Percentiles rank a stretch among this genome's conserved stretches.
Conservation (phyloP, 768 basidiomycete species). For the Russula olivacea region DNA sequence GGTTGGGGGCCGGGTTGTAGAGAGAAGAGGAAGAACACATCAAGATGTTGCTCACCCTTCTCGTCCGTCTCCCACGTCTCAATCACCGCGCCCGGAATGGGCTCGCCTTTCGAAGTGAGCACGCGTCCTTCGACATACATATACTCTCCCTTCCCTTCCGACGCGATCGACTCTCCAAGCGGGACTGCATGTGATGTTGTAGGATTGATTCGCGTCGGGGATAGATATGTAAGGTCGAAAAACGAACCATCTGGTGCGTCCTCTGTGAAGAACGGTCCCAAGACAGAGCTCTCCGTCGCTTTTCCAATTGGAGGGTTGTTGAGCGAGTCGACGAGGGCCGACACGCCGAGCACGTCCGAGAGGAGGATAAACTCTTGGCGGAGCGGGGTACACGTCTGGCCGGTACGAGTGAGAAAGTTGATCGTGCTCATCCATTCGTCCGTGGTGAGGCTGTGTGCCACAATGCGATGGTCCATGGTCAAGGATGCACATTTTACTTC, state of each 20-base stretch:
- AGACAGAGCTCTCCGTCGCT: constrained; percentile 68
- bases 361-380: constrained; percentile 73
- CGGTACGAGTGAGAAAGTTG: constrained; percentile 68
- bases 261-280: constrained; percentile 79
- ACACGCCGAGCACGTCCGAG: constrained; percentile 77
- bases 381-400: constrained; percentile 65
- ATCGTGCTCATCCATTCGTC: constrained; percentile 85
- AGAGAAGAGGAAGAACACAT: not conserved
- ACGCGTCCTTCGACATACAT: constrained; percentile 75
- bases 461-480: not conserved
- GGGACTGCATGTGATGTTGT: constrained; percentile 40
- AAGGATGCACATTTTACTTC: not conserved
- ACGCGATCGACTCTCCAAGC: constrained; percentile 71
- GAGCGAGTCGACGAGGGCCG: constrained; percentile 65
- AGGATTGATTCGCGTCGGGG: not conserved
- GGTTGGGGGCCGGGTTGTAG: constrained; percentile 3
- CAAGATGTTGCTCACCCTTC: constrained; percentile 37
- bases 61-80: constrained; percentile 85
- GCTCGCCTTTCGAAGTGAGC: constrained; percentile 51
- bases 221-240: not conserved
- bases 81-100: constrained; percentile 58
- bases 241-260: constrained; percentile 65
- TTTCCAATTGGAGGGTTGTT: constrained; percentile 60
- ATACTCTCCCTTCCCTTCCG: constrained; percentile 82
- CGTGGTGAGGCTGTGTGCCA: constrained; percentile 49